A percentile compares a stretch with the other conserved stretches of the same genome.
phyloP scores from a whole-genome alignment of 73 alveolate genomes.

The Breviolum minutum region DNA sequence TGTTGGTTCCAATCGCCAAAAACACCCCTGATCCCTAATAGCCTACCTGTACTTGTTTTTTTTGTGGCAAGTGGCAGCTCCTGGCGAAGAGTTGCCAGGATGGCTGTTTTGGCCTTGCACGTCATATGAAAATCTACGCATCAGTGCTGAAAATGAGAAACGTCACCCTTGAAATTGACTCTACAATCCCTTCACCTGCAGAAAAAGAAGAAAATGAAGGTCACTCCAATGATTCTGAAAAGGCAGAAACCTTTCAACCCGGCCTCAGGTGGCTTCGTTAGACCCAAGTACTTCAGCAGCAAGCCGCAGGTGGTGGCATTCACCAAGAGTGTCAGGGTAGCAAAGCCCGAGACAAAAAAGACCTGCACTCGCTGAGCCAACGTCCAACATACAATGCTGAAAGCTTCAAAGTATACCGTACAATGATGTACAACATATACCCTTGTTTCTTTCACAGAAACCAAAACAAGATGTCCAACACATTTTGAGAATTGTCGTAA shows the following conservation, averaged over 20 bases:
- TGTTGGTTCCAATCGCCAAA: not conserved
- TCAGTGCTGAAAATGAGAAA: not conserved
- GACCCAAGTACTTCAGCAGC: constrained; percentile 82
- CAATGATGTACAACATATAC: not conserved
- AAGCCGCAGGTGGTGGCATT: constrained; percentile 78
- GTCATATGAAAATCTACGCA: not conserved
- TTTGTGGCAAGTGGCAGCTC: not conserved
- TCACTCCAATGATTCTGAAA: not conserved
- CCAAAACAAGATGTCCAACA: not conserved
- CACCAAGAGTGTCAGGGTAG: constrained; percentile 72
- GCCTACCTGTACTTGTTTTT: not conserved
- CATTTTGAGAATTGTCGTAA: not conserved
- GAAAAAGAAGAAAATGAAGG: not conserved
- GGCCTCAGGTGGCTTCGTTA: constrained; percentile 76
- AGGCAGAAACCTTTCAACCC: not conserved
- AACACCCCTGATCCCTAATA: not conserved
- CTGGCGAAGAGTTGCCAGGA: constrained; percentile 35
- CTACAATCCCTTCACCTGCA: not conserved
- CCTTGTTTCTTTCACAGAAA: not conserved
- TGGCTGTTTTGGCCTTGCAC: constrained; percentile 58
- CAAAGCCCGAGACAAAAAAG: constrained; percentile 90
- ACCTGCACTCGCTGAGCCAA: not conserved
- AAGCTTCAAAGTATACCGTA: not conserved
- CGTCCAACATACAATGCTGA: not conserved
- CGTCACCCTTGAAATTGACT: not conserved